Base-by-base conservation (phyloP, 2,329 filamentous ascomycete species). In the Corniculantispora saksenae region DNA sequence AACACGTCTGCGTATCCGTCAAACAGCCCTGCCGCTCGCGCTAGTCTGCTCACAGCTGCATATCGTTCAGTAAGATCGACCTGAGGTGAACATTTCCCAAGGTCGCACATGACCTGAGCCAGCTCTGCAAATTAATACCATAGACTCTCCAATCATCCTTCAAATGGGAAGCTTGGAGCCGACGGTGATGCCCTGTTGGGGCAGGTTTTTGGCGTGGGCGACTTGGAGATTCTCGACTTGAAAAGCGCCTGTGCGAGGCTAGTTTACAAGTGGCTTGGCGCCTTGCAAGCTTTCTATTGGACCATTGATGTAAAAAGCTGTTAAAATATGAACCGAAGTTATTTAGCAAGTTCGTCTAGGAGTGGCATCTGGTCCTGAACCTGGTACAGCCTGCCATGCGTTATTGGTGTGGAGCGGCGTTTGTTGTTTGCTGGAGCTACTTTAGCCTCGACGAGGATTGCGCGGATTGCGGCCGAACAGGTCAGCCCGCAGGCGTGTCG, bases 171-270 rank as follows among this genome's bases (percentile, higher is more conserved):
- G n/a, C n/a, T n/a, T n/a, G n/a, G n/a, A n/a, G n/a, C n/a, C n/a
- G n/a, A n/a, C n/a, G n/a, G n/a, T n/a, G n/a, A n/a, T n/a, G n/a
- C n/a, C n/a, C n/a, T n/a, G n/a, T n/a, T n/a, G 85, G 0, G 89
- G 87, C 0, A 94, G 80, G 68, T 92, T 90, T 0, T 85, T 78
- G 0, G 90, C 91, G 72, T 94, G 94, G 10, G 82, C 81, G 32
- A 92, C 89, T 0, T 90, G 88, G 0, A 96, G 82, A 65, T 92
- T 83, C 21, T 88, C 78, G 19, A 94, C 86, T 69, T 93, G 88
- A 50, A 97, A 82, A 8, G 84, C 81, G 6, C 92, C 92, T 67
- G 90, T 85, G 0, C 85, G 86, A 0, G 92, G 92, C 92, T 92
- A 95, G 1, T 86, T 85, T 1, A 89, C 88, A 0, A 91, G 88